A percentile compares a stretch with the other conserved stretches of the same genome.
Conservation (phyloP, 805 yeast genomes). For the Myxozyma vanderwaltii region DNA sequence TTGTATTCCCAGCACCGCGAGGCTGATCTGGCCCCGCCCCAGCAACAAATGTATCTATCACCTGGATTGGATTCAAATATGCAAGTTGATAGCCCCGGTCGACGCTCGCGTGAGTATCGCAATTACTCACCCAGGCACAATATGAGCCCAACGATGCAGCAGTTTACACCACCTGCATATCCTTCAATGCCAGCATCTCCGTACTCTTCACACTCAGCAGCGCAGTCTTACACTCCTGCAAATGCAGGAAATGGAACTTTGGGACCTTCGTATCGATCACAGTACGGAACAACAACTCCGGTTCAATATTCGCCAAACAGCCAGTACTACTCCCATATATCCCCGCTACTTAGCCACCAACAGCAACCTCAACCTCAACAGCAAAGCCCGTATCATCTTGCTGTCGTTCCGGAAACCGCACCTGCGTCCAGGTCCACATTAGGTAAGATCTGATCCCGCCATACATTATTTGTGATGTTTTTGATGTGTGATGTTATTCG, state of each 20-base stretch:
- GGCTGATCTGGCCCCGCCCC: constrained; percentile 9
- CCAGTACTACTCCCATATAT: constrained; percentile 11
- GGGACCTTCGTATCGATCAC: constrained; percentile 12
- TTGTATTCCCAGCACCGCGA: neutral
- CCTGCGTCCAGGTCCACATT: constrained; percentile 10
- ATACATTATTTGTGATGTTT: neutral
- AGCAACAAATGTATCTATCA: constrained; percentile 13
- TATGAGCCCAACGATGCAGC: constrained; percentile 15
- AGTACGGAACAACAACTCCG: constrained; percentile 24
- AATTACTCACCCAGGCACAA: constrained; percentile 20
- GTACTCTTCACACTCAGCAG: constrained; percentile 4
- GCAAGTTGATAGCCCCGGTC: constrained; percentile 18
- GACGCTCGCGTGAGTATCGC: constrained; percentile 20
- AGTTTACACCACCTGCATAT: constrained; percentile 8
- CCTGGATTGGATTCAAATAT: neutral
- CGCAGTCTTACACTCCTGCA: constrained; percentile 6
- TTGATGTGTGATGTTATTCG: neutral
- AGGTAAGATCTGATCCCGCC: constrained; percentile 12
- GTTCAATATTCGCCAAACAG: constrained; percentile 24
- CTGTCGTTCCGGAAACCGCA: constrained; percentile 3
- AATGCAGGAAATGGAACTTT: neutral
- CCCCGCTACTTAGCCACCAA: constrained; percentile 14
- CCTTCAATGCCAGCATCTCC: constrained; percentile 9
- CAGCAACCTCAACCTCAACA: constrained; percentile 7
- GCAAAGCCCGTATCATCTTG: constrained; percentile 7